Conservation (phyloP, 768 basidiomycete genomes). For the Cantharellus anzutake region DNA sequence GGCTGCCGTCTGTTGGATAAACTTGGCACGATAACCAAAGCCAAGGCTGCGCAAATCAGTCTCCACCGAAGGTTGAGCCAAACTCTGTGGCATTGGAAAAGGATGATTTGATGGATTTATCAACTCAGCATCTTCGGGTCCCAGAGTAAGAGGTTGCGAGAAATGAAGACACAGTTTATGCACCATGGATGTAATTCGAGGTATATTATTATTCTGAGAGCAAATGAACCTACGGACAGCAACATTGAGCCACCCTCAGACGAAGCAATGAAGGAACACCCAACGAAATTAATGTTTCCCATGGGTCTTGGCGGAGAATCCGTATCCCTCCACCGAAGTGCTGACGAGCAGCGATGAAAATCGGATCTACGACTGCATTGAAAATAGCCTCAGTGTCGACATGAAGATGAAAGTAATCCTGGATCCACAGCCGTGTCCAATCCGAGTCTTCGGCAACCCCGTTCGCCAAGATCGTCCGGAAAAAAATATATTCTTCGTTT, state of each 20-base stretch:
- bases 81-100: conserved; percentile 61
- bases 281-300: conserved; percentile 88
- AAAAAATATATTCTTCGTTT: conserved; percentile 42
- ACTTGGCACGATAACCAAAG: conserved; percentile 90
- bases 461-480: conserved; percentile 45
- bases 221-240: conserved; percentile 64
- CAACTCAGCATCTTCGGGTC: conserved; percentile 18
- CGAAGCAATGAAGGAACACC: conserved; percentile 12
- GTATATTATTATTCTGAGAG: conserved; percentile 92
- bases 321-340: conserved; percentile 59
- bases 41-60: conserved; percentile 57
- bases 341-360: conserved; percentile 40
- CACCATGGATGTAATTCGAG: conserved; percentile 87
- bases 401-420: conserved; percentile 79
- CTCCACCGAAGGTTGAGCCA: conserved; percentile 40
- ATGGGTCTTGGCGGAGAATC: conserved; percentile 82
- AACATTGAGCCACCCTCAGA: not conserved
- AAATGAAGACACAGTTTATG: conserved; percentile 61
- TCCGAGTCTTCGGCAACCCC: conserved; percentile 2
- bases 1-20: conserved; percentile 64
- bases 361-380: conserved; percentile 35
- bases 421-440: conserved; percentile 48
- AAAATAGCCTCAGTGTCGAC: conserved; percentile 56
- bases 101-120: conserved; percentile 41
- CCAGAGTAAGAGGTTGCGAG: conserved; percentile 45